Base-by-base conservation (phyloP, 495 filamentous ascomycete species). In the Eremomyces bilateralis region DNA sequence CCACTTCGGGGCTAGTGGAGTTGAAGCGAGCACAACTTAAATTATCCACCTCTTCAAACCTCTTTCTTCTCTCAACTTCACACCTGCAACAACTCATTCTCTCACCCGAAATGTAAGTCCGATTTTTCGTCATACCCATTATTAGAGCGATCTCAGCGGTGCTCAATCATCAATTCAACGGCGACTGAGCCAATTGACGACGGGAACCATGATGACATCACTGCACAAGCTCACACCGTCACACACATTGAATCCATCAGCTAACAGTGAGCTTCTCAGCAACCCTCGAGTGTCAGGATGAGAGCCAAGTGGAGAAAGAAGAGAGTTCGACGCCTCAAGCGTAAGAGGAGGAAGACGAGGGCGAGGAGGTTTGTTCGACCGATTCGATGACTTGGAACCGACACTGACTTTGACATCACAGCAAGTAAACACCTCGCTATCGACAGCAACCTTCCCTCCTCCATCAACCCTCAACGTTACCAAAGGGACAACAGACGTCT, bases 231-330 rank as follows among this genome's bases (percentile, higher is more conserved):
- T 8, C 6, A 20, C 22, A 31, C 3, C 22, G 3, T 46, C 38
- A 48, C 39, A 39, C 45, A 50, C 38, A 44, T n/a, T n/a, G n/a
- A n/a, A n/a, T n/a, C n/a, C n/a, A 53, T 56, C 53, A 56, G 51
- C 64, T 46, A 36, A 49, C 35, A 35, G 42, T 32, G 22, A 10
- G 15, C 35, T 35, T 17, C 1, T 41, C 48, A 43, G 29, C 36
- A 34, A 44, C 13, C 24, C 17, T 46, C 42, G 47, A 38, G 47
- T 38, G 42, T 50, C 55, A 84, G 70, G 72, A 90, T 93, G 83
- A 83, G 83, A 82, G 80, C 80, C 51, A 93, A 93, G 68, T 93
- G 83, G 83, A 82, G 83, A 71, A 94, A 94, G 79, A 94, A 94
- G 83, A 69, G 84, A 56, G 81, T 90, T 65, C 76, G 84, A 45